Percentiles rank a stretch among this genome's conserved stretches.
Evolutionary conservation across 1,284 basidiomycete species (phyloP).

Genomic region (Thecaphora frezii): DNA sequence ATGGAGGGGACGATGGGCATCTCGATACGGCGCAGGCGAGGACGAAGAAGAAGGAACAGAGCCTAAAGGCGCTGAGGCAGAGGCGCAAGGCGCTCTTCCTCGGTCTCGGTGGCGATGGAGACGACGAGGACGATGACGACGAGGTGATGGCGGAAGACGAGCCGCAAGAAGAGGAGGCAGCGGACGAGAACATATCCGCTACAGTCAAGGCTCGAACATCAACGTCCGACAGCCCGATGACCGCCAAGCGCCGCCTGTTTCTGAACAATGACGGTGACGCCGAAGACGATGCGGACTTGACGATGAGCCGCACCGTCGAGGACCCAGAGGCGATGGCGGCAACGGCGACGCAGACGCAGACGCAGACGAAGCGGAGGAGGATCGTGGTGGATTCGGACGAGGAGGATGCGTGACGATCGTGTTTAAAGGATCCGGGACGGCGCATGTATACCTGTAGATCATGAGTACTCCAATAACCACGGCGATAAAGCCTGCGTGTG

Average conservation of each 20-base stretch:
- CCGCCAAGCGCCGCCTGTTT: background rate
- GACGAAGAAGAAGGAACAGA: background rate
- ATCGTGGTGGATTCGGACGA: background rate
- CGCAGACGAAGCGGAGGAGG: background rate
- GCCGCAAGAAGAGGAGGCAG: background rate
- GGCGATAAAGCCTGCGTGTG: no score
- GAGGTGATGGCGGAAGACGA: no score
- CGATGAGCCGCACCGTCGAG: no score
- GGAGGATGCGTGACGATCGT: no score
- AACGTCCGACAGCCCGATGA: background rate
- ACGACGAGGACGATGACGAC: background rate
- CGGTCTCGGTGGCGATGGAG: constrained; percentile 3
- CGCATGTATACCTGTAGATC: no score
- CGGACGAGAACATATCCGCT: background rate
- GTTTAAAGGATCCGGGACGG: no score
- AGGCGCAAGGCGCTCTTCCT: background rate
- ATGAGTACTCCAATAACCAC: no score
- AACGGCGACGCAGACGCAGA: background rate
- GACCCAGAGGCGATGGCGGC: background rate
- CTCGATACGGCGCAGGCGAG: no score
- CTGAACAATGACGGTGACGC: constrained; percentile 7
- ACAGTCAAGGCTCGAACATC: background rate
- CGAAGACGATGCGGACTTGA: constrained; percentile 14
- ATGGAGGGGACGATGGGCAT: background rate
- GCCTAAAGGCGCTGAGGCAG: background rate